Evolutionary conservation across 345 rosid species (phyloP).

Genomic region (Corchorus capsularis): DNA sequence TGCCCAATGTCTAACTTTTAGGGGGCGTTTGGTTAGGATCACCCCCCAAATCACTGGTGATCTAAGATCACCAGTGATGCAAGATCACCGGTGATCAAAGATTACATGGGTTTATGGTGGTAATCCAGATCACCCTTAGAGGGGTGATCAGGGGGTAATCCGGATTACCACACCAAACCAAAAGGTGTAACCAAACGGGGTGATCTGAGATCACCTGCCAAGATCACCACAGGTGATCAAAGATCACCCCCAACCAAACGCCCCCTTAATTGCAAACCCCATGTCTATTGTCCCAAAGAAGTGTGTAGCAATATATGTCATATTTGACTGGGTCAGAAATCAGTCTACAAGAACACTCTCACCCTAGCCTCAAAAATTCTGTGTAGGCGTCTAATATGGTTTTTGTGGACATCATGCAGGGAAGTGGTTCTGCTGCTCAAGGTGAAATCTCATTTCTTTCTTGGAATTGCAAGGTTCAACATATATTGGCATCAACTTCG

Average conservation of each 20-base stretch:
- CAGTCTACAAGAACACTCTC: not conserved
- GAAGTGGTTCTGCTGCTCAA: slow-evolving; percentile 88
- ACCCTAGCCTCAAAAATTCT: not conserved
- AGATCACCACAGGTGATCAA: no score
- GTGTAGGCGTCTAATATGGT: slow-evolving; percentile 16
- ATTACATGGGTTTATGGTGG: no score
- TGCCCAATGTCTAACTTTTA: slow-evolving; percentile 5
- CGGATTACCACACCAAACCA: no score
- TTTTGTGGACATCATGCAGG: slow-evolving; percentile 54
- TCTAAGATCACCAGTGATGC: no score
- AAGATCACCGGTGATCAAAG: no score
- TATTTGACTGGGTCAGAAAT: not conserved
- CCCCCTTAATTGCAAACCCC: slow-evolving; percentile 12
- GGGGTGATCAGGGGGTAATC: no score
- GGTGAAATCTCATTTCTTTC: slow-evolving; percentile 95
- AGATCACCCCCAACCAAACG: no score
- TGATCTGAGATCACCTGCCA: no score
- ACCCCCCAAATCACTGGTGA: no score
- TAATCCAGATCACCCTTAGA: no score
- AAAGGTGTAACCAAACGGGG: no score
- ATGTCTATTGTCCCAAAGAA: not conserved
- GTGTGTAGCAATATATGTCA: not conserved
- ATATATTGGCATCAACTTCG: slow-evolving; percentile 94
- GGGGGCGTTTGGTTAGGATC: no score
- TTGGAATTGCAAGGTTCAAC: slow-evolving; percentile 94